Evolutionary conservation across 306 rosid genomes (phyloP), one percentile per base, ranked within the genome.

Genomic region (Acacia confusa): DNA sequence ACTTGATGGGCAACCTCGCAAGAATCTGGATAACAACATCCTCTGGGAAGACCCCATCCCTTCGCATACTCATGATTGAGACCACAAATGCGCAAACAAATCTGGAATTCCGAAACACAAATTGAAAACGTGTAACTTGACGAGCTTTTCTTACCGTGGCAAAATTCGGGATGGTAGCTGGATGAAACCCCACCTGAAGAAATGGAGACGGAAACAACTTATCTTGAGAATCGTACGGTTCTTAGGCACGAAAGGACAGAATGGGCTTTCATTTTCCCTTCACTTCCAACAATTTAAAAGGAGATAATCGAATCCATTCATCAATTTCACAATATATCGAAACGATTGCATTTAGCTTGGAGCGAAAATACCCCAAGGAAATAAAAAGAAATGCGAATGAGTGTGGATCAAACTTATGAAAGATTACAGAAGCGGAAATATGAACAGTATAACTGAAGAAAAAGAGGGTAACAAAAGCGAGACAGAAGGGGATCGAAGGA

Each of bases 11-110:
- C 43, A 94, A 88, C 57, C 91, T 94, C 11, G 94, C 89, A 1
- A 94, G 90, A 84, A 94, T 92, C 78, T 94, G 98, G 32, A 94
- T 87, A 81, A 94, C 77, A 32, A 94, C 92, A 77, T 94, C 97
- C 70, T 94, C 95, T 2, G 95, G 95, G 81, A 94, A 90, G 84
- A 86, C 36, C 81, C 81, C 93, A 68, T 80, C 79, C 77, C 86
- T 87, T 72, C 64, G 80, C 5, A 67, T 64, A 83, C 82, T 89
- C 97, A 92, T 94, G 30, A 76, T 76, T 79, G 53, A 79, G 77
- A 63, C 65, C 63, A 47, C 25, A 81, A 77, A 9, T 17, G 70
- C 30, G 32, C 20, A 69, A 79, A 66, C 17, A 40, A 32, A 72
- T 6, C 50, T 48, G 22, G 36, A 69, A 22, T 61, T 43, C 71